Percentiles rank a stretch among this genome's conserved stretches.
Conservation (phyloP, 2,329 filamentous ascomycete species). For the Phymatotrichopsis omnivora region DNA sequence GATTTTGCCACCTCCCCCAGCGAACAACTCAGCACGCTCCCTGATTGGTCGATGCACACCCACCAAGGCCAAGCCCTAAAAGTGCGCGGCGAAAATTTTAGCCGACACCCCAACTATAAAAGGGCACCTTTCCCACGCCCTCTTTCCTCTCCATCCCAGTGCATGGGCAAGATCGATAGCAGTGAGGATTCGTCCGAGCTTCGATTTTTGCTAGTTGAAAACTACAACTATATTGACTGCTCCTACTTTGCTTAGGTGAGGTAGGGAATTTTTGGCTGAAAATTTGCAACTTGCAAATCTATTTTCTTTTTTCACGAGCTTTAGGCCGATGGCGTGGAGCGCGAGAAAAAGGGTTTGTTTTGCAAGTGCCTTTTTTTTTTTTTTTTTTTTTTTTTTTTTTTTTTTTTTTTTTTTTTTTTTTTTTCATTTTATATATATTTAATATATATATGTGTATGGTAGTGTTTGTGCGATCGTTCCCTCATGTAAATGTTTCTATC, state of each 20-base stretch:
- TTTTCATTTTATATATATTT: too few relatives aligned
- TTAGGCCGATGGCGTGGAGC: slow-evolving; percentile 33
- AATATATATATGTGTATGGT: too few relatives aligned
- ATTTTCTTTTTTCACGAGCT: slow-evolving; percentile 39
- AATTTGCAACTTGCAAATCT: slow-evolving; percentile 26
- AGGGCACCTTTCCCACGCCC: not conserved
- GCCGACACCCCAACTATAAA: slow-evolving; percentile 15
- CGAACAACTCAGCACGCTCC: too few relatives aligned
- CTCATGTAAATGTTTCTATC: too few relatives aligned
- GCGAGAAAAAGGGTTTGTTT: too few relatives aligned
- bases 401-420: too few relatives aligned
- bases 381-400: too few relatives aligned
- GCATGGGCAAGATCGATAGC: slow-evolving; percentile 67
- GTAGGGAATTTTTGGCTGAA: slow-evolving; percentile 62
- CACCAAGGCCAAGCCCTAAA: slow-evolving; percentile 1
- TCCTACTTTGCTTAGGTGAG: slow-evolving; percentile 56
- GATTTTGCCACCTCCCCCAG: too few relatives aligned
- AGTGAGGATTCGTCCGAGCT: slow-evolving; percentile 69
- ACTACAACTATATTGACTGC: slow-evolving; percentile 62
- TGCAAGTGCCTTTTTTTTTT: too few relatives aligned
- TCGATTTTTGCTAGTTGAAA: slow-evolving; percentile 78
- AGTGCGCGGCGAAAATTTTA: slow-evolving; percentile 1
- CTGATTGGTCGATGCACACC: too few relatives aligned
- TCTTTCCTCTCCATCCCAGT: slow-evolving; percentile 47
- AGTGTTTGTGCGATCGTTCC: too few relatives aligned